Base-by-base conservation (phyloP, 192 early-diverging fungal genomes). In the Backusella tuberculispora region DNA sequence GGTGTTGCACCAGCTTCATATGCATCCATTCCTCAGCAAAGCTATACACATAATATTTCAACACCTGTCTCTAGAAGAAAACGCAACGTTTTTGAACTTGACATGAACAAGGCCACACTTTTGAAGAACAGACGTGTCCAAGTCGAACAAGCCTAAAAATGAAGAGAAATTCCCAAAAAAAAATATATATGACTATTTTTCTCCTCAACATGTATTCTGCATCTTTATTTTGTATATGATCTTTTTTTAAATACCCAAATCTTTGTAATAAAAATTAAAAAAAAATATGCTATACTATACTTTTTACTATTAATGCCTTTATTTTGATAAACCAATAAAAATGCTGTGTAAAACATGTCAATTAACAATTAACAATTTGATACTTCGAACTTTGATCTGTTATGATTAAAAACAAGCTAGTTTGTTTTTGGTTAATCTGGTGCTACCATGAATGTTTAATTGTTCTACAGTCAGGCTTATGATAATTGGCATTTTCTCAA, bases 31-130 rank as follows among this genome's bases (percentile, higher is more conserved):
- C 29, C 60, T 34, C 26, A 74, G 15, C 67, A 71, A 21, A 12
- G 3, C 44, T 13, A 45, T 12, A 69, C 9, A 21, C 15, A 40
- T 13, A 44, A 50, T 13, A 43, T 76, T 19, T 29, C 50, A 37
- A 67, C 71, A 19, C 63, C 76, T 41, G 19, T 46, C 9, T 66
- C 64, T 14, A 66, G 66, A 60, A 47, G 50, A 42, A 63, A 44
- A n/a, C 63, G 64, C 14, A 72, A 78, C 42, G 65, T 43, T 26
- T 86, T 86, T 56, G 78, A 86, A 17, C 71, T 85, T 29, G 73
- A 82, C 47, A 74, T 85, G 60, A 68, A 68, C 19, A 74, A 85
- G 12, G 82, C 84, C 12, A 86, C 83, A 40, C 44, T 86, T 5
- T 48, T 86, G n/a, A 83, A 67, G 47, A 84, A 83, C 43, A 81